Evolutionary conservation across 140 eudicot genomes (phyloP).

Genomic region (Stevia rebaudiana): DNA sequence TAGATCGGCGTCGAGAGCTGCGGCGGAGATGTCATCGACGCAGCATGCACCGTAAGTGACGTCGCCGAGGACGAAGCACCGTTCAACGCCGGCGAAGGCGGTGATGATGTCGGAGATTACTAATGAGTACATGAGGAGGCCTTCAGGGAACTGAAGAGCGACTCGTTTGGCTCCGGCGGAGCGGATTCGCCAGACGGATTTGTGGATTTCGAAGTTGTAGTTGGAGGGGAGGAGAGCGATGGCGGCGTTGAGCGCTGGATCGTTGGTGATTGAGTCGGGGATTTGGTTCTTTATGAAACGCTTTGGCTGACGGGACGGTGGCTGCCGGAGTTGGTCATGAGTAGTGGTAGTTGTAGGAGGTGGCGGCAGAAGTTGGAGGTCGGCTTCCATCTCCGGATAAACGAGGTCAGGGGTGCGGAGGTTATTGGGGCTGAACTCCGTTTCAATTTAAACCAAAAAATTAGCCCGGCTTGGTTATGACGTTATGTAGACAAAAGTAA

Average conservation of each 20-base stretch:
- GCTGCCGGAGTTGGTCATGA: slow-evolving; percentile 2
- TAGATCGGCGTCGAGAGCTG: slow-evolving; percentile 62
- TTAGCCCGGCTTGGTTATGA: too few relatives aligned
- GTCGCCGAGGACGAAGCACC: slow-evolving; percentile 70
- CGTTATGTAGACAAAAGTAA: too few relatives aligned
- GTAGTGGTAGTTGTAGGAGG: slow-evolving; percentile 17
- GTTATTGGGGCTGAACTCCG: too few relatives aligned
- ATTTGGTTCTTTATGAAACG: slow-evolving; percentile 93
- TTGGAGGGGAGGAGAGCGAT: slow-evolving; percentile 77
- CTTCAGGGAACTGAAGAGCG: slow-evolving; percentile 95
- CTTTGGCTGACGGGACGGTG: slow-evolving; percentile 45
- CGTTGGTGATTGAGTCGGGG: slow-evolving; percentile 64
- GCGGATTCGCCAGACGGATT: slow-evolving; percentile 64
- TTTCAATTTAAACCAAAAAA: too few relatives aligned
- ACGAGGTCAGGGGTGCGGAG: neutral
- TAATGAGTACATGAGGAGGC: slow-evolving; percentile 80
- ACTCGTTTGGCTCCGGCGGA: slow-evolving; percentile 54
- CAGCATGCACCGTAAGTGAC: slow-evolving; percentile 98
- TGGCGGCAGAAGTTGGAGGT: slow-evolving; percentile 16
- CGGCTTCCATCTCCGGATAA: slow-evolving; percentile 14
- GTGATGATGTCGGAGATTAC: slow-evolving; percentile 77
- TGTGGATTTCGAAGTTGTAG: slow-evolving; percentile 92
- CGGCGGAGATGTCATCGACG: slow-evolving; percentile 80
- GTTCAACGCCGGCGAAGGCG: slow-evolving; percentile 56
- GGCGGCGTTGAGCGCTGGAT: slow-evolving; percentile 70